Conservation (phyloP, 805 yeast species). For the Maudiozyma serrabonitensis region DNA sequence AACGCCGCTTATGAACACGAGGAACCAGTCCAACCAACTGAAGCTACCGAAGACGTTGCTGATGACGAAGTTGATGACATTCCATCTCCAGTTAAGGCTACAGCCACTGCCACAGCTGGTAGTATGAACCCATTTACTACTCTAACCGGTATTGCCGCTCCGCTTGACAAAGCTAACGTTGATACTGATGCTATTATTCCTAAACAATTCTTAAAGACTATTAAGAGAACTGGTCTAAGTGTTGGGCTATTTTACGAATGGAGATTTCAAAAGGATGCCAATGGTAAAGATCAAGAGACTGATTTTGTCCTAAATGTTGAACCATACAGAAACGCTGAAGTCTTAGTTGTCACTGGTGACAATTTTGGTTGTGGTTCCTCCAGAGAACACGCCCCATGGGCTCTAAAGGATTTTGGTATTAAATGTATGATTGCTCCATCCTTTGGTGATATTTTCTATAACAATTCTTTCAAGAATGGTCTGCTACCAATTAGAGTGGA, state of each 20-base stretch:
- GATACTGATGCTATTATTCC: constrained; percentile 99
- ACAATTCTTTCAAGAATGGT: constrained; percentile 94
- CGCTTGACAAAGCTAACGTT: constrained; percentile 86
- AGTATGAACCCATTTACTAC: constrained; percentile 71
- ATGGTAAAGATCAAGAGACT: constrained; percentile 71
- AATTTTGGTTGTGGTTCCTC: constrained; percentile 99
- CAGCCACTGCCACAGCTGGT: constrained; percentile 29
- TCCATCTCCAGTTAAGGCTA: constrained; percentile 39
- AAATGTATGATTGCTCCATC: constrained; percentile 95
- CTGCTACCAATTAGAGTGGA: constrained; percentile 87
- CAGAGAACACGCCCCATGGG: constrained; percentile 99
- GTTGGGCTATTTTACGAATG: constrained; percentile 87
- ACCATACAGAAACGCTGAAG: constrained; percentile 72
- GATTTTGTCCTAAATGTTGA: constrained; percentile 82
- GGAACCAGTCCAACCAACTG: constrained; percentile 47
- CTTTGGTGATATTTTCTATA: constrained; percentile 96
- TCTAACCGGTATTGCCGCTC: constrained; percentile 84
- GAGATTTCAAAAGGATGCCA: constrained; percentile 59
- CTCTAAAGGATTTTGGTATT: constrained; percentile 94
- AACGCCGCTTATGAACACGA: constrained; percentile 64
- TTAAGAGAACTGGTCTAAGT: constrained; percentile 89
- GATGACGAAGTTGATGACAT: constrained; percentile 55
- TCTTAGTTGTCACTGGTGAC: constrained; percentile 86
- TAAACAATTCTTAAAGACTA: constrained; percentile 94
- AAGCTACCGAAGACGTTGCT: constrained; percentile 37